phyloP scores from a whole-genome alignment of 2,329 filamentous ascomycete species.

The Rhynchosporium graminicola region DNA sequence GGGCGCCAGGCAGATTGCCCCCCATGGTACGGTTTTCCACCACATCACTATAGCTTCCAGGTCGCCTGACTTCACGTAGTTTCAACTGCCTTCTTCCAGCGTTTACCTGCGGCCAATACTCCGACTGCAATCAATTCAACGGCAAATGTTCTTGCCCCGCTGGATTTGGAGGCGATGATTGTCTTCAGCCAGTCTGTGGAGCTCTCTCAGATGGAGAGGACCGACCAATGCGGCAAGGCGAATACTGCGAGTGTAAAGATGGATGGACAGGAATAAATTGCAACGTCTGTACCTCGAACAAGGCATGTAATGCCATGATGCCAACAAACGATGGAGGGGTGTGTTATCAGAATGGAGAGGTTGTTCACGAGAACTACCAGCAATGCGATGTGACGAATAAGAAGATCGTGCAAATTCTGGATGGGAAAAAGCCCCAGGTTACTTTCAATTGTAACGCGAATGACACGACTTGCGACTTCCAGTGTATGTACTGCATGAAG shows the following conservation, averaged over 20 bases:
- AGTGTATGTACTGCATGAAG: conserved; percentile 62
- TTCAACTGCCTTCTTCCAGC: conserved; percentile 98
- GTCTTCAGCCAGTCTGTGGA: conserved; percentile 86
- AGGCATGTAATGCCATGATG: conserved; percentile 83
- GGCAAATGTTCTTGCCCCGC: conserved; percentile 91
- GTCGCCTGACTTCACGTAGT: conserved; percentile 49
- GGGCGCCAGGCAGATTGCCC: conserved; percentile 76
- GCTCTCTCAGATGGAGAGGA: conserved; percentile 81
- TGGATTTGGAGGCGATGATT: conserved; percentile 94
- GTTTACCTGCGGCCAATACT: conserved; percentile 88
- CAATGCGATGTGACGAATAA: conserved; percentile 97
- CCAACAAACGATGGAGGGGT: conserved; percentile 78
- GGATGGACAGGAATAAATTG: conserved; percentile 98
- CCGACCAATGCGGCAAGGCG: conserved; percentile 70
- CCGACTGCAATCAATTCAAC: conserved; percentile 83
- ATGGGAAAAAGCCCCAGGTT: conserved; percentile 83
- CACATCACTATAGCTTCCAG: conserved; percentile 10
- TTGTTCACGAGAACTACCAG: conserved; percentile 94
- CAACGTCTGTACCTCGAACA: conserved; percentile 85
- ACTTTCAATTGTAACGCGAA: conserved; percentile 88
- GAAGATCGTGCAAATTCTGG: conserved; percentile 86
- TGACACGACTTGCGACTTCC: conserved; percentile 82
- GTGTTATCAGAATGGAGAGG: conserved; percentile 88
- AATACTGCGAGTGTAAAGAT: conserved; percentile 81
- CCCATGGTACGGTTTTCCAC: conserved; percentile 60